Conservation (phyloP, 805 yeast genomes). For the Kuraishia cidri region DNA sequence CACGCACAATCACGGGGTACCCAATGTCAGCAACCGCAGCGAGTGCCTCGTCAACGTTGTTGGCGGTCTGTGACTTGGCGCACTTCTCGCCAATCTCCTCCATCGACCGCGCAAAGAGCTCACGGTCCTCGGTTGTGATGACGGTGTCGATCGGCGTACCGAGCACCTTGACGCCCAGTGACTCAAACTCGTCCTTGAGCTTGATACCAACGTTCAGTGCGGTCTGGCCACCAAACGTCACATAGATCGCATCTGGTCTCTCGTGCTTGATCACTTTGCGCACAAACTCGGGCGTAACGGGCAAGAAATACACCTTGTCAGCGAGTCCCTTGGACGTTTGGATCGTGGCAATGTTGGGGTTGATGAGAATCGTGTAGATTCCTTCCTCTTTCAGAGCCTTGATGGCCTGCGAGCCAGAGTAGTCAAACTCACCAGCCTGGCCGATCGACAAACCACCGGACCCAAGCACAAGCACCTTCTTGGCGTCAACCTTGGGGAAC, state of each 20-base stretch:
- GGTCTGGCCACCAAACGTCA: constrained; percentile 98
- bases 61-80: constrained; percentile 87
- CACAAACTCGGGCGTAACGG: constrained; percentile 96
- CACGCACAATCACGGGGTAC: constrained; percentile 93
- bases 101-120: constrained; percentile 89
- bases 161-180: constrained; percentile 85
- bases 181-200: constrained; percentile 90
- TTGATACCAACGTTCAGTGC: constrained; percentile 94
- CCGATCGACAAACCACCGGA: constrained; percentile 98
- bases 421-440: constrained; percentile 99
- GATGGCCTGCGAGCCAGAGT: constrained; percentile 98
- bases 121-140: constrained; percentile 97
- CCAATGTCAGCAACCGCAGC: constrained; percentile 81
- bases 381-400: constrained; percentile 98
- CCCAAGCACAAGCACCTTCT: constrained; percentile 90
- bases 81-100: constrained; percentile 92
- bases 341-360: constrained; percentile 97
- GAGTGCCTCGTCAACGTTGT: constrained; percentile 71
- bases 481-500: constrained; percentile 73
- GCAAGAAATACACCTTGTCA: constrained; percentile 94
- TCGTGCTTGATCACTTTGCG: constrained; percentile 92
- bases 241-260: constrained; percentile 94
- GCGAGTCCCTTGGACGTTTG: constrained; percentile 98
- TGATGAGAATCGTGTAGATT: constrained; percentile 88
- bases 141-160: constrained; percentile 96